Conservation (phyloP, 306 rosid species). For the Gastrolobium villosum region DNA sequence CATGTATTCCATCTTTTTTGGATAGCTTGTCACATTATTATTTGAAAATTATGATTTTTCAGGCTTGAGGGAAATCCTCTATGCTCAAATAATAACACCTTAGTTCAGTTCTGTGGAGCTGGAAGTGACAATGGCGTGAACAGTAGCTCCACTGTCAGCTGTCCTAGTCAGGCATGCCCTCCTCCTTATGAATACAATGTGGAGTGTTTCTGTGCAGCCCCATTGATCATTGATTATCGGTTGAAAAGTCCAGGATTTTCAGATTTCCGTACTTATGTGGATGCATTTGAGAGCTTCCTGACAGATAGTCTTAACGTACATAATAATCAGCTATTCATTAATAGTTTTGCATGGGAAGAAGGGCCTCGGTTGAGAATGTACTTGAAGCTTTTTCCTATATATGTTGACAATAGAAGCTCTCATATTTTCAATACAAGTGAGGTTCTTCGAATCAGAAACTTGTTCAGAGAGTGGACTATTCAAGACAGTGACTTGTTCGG, state of each 20-base stretch:
- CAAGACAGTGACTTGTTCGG: conserved; percentile 68
- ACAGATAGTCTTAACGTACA: conserved; percentile 57
- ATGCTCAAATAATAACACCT: conserved; percentile 58
- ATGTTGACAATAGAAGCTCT: conserved; percentile 42
- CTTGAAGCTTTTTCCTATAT: conserved; percentile 78
- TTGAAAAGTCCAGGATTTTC: conserved; percentile 91
- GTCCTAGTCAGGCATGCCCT: conserved; percentile 66
- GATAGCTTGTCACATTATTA: conserved; percentile 11
- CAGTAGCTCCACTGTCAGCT: conserved; percentile 45
- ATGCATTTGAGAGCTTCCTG: conserved; percentile 56
- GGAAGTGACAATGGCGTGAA: conserved; percentile 44
- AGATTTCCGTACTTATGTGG: conserved; percentile 62
- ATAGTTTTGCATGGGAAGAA: conserved; percentile 63
- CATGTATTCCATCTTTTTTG: neutral
- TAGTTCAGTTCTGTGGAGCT: conserved; percentile 61
- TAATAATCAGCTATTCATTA: conserved; percentile 62
- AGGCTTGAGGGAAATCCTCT: conserved; percentile 95
- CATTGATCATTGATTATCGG: conserved; percentile 73
- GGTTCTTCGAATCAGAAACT: conserved; percentile 58
- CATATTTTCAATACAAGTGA: conserved; percentile 60
- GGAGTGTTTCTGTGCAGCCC: conserved; percentile 71
- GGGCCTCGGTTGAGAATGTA: conserved; percentile 76
- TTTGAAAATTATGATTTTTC: conserved; percentile 45
- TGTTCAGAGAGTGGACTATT: conserved; percentile 73
- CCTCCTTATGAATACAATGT: conserved; percentile 64